Base-by-base conservation (phyloP, 768 basidiomycete genomes). In the Rhodosporidiobolus odoratus region DNA sequence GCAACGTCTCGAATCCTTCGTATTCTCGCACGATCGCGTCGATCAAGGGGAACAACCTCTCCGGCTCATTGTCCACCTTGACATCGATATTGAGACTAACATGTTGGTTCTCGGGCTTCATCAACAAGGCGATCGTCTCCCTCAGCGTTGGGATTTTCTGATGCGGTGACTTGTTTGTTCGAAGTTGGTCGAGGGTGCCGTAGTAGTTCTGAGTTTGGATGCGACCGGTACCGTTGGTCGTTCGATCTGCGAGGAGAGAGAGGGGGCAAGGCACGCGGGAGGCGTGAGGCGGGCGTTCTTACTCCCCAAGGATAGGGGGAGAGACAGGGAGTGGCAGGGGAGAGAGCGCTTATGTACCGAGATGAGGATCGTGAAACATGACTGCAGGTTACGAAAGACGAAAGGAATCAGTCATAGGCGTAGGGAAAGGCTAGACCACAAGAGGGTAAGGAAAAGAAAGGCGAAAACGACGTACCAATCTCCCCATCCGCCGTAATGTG, bases 31-130 rank as follows among this genome's bases (percentile, higher is more conserved):
- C 86, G 67, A 72, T 82, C 48, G 80, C 79, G 80, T 90, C 84
- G 86, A 96, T 91, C 52, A 93, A 82, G 32, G 80, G 78, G 81
- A 94, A 96, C 40, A 95, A 84, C n/a, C 85, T 85, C 65, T 86
- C 87, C 1, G 95, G 92, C 77, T 93, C 87, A 78, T 97, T 98
- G 77, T 92, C 87, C 35, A 88, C 85, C 81, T 99, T 99, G 78
- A 97, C 85, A 82, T 97, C 67, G 68, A 74, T 90, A 89, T 80
- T 89, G 87, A 53, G 87, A 86, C 87, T 89, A 59, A 63, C 66
- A 45, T 68, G 68, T 34, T 56, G 27, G 58, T 81, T 80, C 56
- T 78, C 81, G 59, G 78, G 79, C 77, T 81, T 83, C 89, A 95
- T 92, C 48, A 97, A 83, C 65, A 89, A 82, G 35, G 82, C 84